Evolutionary conservation across 1,284 basidiomycete species (phyloP).

Genomic region (Ganoderma resinaceum): DNA sequence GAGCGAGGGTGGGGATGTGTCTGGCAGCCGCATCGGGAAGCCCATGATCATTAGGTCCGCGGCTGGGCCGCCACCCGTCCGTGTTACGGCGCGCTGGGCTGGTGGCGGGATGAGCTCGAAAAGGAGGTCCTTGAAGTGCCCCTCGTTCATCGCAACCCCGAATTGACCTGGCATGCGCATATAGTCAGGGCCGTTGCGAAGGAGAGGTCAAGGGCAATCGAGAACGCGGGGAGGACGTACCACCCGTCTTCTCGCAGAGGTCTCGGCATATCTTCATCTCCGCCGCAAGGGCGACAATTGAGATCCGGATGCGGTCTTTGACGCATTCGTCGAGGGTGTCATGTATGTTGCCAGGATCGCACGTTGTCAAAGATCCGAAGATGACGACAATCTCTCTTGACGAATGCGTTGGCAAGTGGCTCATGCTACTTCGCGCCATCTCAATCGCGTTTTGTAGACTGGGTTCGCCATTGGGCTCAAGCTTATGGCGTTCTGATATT

Average conservation of each 20-base stretch:
- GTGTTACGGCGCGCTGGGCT: conserved; percentile 73
- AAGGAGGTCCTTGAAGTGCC: conserved; percentile 93
- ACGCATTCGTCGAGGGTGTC: conserved; percentile 87
- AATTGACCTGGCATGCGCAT: conserved; percentile 71
- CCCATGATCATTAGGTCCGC: conserved; percentile 99
- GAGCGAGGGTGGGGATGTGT: conserved; percentile 80
- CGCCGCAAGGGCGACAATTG: conserved; percentile 91
- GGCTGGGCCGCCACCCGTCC: conserved; percentile 59
- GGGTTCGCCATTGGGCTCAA: conserved; percentile 93
- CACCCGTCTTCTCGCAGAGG: conserved; percentile 88
- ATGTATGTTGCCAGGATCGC: conserved; percentile 97
- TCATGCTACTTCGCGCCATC: conserved; percentile 93
- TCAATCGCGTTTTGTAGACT: conserved; percentile 96
- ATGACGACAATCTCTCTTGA: conserved; percentile 94
- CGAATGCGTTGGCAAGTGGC: conserved; percentile 94
- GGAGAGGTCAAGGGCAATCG: neutral
- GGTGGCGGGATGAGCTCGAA: conserved; percentile 97
- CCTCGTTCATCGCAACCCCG: conserved; percentile 96
- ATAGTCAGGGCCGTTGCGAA: conserved; percentile 21
- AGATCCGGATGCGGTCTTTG: conserved; percentile 87
- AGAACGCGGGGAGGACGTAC: conserved; percentile 48
- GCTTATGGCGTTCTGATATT: conserved; percentile 86
- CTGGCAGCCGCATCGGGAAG: conserved; percentile 92
- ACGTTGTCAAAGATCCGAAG: conserved; percentile 95
- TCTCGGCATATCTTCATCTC: conserved; percentile 98